phyloP scores from a whole-genome alignment of 768 basidiomycete species.

The Suillus discolor region DNA sequence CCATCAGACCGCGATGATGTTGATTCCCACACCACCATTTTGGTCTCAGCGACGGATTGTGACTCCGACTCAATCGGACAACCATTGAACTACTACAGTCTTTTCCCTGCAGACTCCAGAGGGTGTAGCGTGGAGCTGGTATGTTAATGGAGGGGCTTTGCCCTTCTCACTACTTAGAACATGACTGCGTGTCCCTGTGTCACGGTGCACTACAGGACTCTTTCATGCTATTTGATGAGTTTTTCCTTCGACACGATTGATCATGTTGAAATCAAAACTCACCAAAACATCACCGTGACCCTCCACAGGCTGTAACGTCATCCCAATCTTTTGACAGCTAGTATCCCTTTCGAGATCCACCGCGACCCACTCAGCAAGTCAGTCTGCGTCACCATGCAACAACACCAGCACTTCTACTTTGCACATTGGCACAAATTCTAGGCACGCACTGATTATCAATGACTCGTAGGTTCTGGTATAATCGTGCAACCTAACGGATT shows the following conservation, averaged over 20 bases:
- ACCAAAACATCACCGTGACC: not conserved
- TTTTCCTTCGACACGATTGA: no score
- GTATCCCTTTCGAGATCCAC: not conserved
- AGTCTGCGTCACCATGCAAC: not conserved
- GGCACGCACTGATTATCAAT: not conserved
- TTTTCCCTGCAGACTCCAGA: not conserved
- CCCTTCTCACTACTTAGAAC: not conserved
- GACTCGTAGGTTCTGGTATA: not conserved
- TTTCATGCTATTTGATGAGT: not conserved
- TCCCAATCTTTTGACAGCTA: not conserved
- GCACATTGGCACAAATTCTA: not conserved
- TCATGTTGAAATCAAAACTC: not conserved
- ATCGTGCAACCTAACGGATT: not conserved
- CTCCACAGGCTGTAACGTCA: not conserved
- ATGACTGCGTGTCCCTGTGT: not conserved
- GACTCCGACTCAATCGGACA: no score
- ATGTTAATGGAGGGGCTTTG: not conserved
- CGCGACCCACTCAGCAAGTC: not conserved
- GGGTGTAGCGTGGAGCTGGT: not conserved
- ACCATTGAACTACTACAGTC: not conserved
- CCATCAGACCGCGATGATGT: constrained; percentile 13
- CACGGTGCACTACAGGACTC: not conserved
- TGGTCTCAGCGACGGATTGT: not conserved
- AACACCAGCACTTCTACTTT: not conserved
- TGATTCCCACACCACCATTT: not conserved